Evolutionary conservation across 305 asterid genomes (phyloP), one percentile per base, ranked within the genome.

Genomic region (Fraxinus floribunda): DNA sequence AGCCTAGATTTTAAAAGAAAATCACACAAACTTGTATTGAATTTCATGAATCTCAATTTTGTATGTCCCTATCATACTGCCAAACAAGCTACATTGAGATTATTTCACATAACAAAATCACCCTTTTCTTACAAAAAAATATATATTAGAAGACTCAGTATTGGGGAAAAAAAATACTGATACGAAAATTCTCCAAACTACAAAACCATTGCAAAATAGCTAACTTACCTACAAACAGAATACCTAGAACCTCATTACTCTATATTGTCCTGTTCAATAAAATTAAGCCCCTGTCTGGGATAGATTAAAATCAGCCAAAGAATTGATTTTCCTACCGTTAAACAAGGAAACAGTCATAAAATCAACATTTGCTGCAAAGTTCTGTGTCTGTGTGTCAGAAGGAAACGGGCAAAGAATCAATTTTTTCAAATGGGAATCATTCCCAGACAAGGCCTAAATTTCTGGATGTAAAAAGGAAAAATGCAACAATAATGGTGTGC

Each of bases 131-230:
- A 20, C n/a, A 38, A 74, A 35, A n/a, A 36, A 30, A 30, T 2
- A 38, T 32, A 5, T 11, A 9, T 66, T 38, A 46, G 71, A 76
- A 46, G 22, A 26, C 18, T 26, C 18, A 0, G n/a, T 5, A 60
- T 9, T 29, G 32, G 10, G 44, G n/a, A 29, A 16, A 39, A 39
- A 39, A 39, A 36, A 36, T 1, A 36, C 29, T 55, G 30, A 73
- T 57, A 57, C 39, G 22, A 35, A 15, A 36, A n/a, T n/a, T 26
- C 73, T 22, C 77, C 76, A 73, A 62, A 73, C 77, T 49, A 11
- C 82, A 78, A 41, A 78, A 77, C 29, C 78, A 80, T 15, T n/a
- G 11, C 79, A 4, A 77, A 49, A 71, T 55, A 44, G 38, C 52
- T 38, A 70, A 38, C 36, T 68, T 9, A 75, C 55, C 77, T 16